Base-by-base conservation (phyloP, 495 filamentous ascomycete species). In the Podospora bellae-mahoneyi region DNA sequence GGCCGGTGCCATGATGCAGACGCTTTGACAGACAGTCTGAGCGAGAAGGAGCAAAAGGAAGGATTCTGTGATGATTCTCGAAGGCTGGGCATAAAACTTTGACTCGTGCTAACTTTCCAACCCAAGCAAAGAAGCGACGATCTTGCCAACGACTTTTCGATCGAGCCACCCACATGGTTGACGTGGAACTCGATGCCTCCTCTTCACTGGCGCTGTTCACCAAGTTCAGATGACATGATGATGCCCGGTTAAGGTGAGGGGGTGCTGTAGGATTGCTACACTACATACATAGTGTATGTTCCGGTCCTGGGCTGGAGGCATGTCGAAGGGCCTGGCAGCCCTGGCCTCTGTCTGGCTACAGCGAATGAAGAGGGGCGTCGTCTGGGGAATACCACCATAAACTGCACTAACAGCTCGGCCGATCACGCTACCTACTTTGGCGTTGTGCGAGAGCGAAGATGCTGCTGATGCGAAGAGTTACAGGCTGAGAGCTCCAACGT, bases 51-150 rank as follows among this genome's bases (percentile, higher is more conserved):
- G 13, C n/a, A 64, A 68, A 58, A 58, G n/a, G 16, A 19, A 54
- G 7, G 44, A 62, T 71, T 68, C 62, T 68, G 30, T 4, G 32
- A 62, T 4, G 32, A 62, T 71, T 68, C 62, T 68, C 16, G 69
- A 68, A 68, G 69, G 55, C 56, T 67, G 65, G 65, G 62, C 39
- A 48, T 18, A 13, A 48, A 48, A 48, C 39, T 48, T 48, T 48
- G 39, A 48, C 39, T 48, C 13, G 13, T 48, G 39, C 39, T 48
- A 16, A 16, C 39, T 7, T 18, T 48, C 5, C 13, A 48, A 13
- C 13, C 39, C 39, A 48, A 48, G 39, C 39, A 48, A 48, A 48
- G 39, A 48, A 48, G 39, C 39, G 39, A 10, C 39, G 39, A 48
- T 48, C 39, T 16, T 13, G 39, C 9, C 39, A 48, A 48, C 39